Evolutionary conservation across 1,139 yeast genomes (phyloP).

Genomic region (Diutina scorzettiae): DNA sequence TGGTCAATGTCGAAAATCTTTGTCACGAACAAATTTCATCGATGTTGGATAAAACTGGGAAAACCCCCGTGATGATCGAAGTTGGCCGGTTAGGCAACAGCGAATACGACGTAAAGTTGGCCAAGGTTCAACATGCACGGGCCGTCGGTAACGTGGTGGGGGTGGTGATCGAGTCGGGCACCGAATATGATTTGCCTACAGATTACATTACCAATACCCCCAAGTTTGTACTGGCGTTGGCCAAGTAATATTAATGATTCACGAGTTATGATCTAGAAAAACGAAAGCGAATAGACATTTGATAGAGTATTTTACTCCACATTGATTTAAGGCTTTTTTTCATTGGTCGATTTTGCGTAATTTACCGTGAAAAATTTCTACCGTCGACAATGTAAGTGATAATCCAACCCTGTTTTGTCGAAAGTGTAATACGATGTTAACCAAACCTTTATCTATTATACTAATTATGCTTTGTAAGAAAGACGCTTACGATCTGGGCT

Average conservation of each 20-base stretch:
- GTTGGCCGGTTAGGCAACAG: not conserved
- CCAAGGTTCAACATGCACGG: not conserved
- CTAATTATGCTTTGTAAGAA: slow-evolving; percentile 3
- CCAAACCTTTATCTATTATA: slow-evolving; percentile 5
- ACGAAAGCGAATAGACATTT: no score
- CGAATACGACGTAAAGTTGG: not conserved
- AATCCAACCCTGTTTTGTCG: no score
- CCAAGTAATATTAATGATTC: no score
- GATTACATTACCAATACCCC: slow-evolving; percentile 2
- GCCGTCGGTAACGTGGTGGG: not conserved
- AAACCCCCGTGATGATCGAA: not conserved
- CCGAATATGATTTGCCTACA: slow-evolving; percentile 3
- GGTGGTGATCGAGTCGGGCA: not conserved
- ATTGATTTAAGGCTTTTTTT: no score
- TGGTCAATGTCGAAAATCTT: slow-evolving; percentile 12
- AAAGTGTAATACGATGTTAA: no score
- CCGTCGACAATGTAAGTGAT: no score
- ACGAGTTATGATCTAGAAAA: no score
- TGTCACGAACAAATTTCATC: not conserved
- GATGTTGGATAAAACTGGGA: not conserved
- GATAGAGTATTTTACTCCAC: no score
- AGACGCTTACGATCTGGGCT: slow-evolving; percentile 88
- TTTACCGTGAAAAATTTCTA: no score
- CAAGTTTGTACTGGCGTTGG: not conserved
- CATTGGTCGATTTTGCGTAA: no score